Base-by-base conservation (phyloP, 2,329 filamentous ascomycete genomes). In the Ophiostoma himal-ulmi region DNA sequence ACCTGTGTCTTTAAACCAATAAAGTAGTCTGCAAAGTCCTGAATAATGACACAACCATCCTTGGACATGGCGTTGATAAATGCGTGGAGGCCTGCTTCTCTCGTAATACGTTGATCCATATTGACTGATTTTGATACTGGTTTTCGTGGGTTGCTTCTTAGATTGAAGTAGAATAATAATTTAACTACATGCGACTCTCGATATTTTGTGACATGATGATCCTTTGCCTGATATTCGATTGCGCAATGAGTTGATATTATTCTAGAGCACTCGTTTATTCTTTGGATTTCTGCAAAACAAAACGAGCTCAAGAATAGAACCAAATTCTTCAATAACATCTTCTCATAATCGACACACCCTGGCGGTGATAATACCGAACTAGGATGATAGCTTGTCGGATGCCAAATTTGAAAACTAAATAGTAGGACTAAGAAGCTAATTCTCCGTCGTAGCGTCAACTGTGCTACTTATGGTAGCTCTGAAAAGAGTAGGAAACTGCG, bases 1-100 rank as follows among this genome's bases (percentile, higher is more conserved):
- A 65, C 39, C 34, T 22, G 30, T 37, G 62, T 65, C 62, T 65
- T 22, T 10, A 65, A 22, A 10, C 34, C 34, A 11, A 39, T 39
- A 65, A 65, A 65, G 62, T 65, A 65, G 14, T 65, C 62, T 37
- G 62, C 34, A 39, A 65, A 65, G 62, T 65, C 62, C 62, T 65
- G 62, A 36, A 65, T 65, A 22, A 65, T 22, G 62, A 65, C 62
- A 65, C 62, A 65, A 36, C 62, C 62, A 37, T 65, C 62, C 8
- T 65, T 37, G 62, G 62, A 20, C 2, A 65, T 20, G 17, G 62
- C 36, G 39, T 65, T 36, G 62, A 65, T 65, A 65, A 65, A 65
- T 20, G 36, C 34, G 17, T 65, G 62, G 1, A 37, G 62, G 20
- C 62, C 62, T 37, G 62, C 62, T 22, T 65, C 34, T 39, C 62